A percentile compares a stretch with the other conserved stretches of the same genome.
Evolutionary conservation across 768 basidiomycete species (phyloP).

Genomic region (Mycena metata): DNA sequence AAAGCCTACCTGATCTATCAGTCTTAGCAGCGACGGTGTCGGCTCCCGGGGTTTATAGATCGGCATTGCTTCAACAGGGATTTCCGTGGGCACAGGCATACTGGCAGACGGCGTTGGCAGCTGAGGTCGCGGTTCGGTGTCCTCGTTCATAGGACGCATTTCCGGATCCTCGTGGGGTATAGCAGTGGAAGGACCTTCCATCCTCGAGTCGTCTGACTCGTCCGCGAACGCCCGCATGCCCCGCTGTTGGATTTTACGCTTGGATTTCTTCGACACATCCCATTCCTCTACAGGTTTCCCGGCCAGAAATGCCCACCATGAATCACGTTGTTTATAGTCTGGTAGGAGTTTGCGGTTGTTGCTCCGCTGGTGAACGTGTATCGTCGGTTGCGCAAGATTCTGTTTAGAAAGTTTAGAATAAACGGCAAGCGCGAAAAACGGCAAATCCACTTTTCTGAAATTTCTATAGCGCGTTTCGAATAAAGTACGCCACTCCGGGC

Average conservation of each 20-base stretch:
- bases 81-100: conserved; percentile 48
- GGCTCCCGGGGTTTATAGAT: conserved; percentile 64
- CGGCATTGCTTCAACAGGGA: conserved; percentile 5
- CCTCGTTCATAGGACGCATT: conserved; percentile 20
- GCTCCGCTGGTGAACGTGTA: conserved; percentile 55
- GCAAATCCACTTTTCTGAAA: conserved; percentile 68
- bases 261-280: conserved; percentile 66
- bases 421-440: not conserved
- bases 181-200: conserved; percentile 18
- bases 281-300: conserved; percentile 79
- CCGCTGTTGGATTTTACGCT: conserved; percentile 43
- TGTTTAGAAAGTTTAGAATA: conserved; percentile 44
- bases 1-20: conserved; percentile 75
- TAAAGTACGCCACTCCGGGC: conserved; percentile 72
- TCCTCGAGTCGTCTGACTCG: conserved; percentile 38
- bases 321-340: conserved; percentile 77
- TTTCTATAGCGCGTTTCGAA: conserved; percentile 74
- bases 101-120: conserved; percentile 58
- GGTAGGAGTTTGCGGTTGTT: conserved; percentile 63
- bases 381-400: conserved; percentile 78
- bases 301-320: conserved; percentile 85
- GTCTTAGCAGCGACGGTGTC: conserved; percentile 66
- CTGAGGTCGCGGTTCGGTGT: conserved; percentile 11
- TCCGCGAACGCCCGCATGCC: conserved; percentile 57
- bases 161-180: conserved; percentile 19